Evolutionary conservation across 2,329 filamentous ascomycete species (phyloP).

Genomic region (Claviceps sorghi): DNA sequence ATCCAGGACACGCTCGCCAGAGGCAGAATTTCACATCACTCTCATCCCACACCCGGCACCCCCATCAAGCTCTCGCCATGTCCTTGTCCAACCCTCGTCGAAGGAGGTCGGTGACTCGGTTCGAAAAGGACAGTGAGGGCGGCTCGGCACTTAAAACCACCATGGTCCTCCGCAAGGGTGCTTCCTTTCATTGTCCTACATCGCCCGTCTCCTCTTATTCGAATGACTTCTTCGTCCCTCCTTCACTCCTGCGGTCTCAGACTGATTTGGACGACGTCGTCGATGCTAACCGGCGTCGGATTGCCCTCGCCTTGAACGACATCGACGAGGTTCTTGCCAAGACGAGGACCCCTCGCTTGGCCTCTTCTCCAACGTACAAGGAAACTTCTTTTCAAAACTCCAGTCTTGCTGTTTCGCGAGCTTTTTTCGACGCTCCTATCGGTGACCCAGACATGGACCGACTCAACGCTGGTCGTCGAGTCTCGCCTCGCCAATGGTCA

Average conservation of each 20-base stretch:
- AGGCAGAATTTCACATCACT: neutral
- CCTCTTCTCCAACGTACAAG: conserved; percentile 17
- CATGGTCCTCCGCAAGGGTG: conserved; percentile 50
- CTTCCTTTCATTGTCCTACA: conserved; percentile 45
- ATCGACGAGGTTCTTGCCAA: conserved; percentile 49
- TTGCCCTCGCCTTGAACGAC: conserved; percentile 48
- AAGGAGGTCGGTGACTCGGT: conserved; percentile 29
- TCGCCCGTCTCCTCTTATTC: conserved; percentile 24
- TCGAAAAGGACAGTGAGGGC: conserved; percentile 17
- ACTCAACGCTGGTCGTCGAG: conserved; percentile 29
- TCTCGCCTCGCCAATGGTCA: conserved; percentile 39
- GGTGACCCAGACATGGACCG: conserved; percentile 33
- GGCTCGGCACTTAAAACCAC: conserved; percentile 22
- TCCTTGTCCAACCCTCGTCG: conserved; percentile 33
- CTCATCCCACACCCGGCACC: neutral
- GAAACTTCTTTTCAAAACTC: conserved; percentile 33
- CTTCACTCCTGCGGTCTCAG: conserved; percentile 49
- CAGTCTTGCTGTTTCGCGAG: conserved; percentile 44
- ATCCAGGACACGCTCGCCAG: conserved; percentile 1
- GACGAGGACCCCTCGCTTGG: conserved; percentile 25
- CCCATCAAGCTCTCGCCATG: conserved; percentile 23
- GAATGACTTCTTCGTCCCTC: conserved; percentile 32
- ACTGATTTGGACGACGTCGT: conserved; percentile 59
- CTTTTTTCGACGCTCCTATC: conserved; percentile 42
- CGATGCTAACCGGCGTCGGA: conserved; percentile 53